phyloP scores from a whole-genome alignment of 805 yeast genomes.

The Candida ovalis region DNA sequence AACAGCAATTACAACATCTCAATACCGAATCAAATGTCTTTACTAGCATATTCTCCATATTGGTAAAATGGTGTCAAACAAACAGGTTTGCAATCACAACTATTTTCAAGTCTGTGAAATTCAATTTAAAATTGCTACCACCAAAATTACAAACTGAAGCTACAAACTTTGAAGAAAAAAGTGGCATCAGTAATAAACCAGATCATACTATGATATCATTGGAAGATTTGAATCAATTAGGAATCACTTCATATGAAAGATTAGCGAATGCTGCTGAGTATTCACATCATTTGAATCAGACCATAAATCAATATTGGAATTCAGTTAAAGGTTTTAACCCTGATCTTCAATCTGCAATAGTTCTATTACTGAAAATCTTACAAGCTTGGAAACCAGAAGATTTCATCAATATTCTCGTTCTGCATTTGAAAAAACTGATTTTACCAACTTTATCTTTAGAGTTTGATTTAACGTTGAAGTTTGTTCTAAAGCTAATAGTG shows the following conservation, averaged over 20 bases:
- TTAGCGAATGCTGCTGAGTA: conserved; percentile 31
- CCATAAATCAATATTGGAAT: conserved; percentile 25
- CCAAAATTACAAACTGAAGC: background rate
- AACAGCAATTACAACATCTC: background rate
- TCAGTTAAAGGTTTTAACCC: conserved; percentile 20
- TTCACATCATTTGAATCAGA: conserved; percentile 24
- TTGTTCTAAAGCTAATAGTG: conserved; percentile 35
- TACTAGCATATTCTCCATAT: conserved; percentile 8
- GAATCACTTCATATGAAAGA: conserved; percentile 27
- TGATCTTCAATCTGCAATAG: conserved; percentile 6
- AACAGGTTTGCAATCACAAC: conserved; percentile 12
- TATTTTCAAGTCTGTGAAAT: conserved; percentile 4
- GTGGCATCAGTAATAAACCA: background rate
- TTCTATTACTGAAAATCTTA: conserved; percentile 24
- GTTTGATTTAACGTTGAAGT: conserved; percentile 33
- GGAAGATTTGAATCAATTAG: conserved; percentile 21
- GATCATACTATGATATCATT: conserved; percentile 7
- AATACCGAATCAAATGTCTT: conserved; percentile 14
- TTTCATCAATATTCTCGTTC: conserved; percentile 21
- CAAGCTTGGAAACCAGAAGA: conserved; percentile 38
- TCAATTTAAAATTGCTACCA: conserved; percentile 9
- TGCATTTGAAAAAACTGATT: conserved; percentile 25
- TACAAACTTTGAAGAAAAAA: background rate
- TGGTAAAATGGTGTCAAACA: conserved; percentile 17
- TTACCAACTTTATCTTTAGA: conserved; percentile 32